Base-by-base conservation (phyloP, 2,329 filamentous ascomycete species). In the Colletotrichum godetiae region DNA sequence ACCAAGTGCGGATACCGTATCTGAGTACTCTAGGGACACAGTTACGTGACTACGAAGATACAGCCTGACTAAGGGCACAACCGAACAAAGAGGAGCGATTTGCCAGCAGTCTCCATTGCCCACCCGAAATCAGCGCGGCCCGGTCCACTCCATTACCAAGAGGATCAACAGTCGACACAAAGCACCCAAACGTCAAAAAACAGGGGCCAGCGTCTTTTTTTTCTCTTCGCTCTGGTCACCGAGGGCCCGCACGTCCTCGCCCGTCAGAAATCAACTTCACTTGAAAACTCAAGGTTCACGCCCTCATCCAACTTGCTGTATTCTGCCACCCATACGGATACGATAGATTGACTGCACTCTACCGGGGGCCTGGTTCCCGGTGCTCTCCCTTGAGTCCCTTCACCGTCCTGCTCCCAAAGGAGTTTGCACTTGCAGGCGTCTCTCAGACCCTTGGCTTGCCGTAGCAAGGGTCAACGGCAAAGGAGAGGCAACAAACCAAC, bases 341-440 rank as follows among this genome's bases (percentile, higher is more conserved):
- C 42, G 57, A 24, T 10, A 58, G 37, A 67, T 46, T 31, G 35
- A 53, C 57, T 42, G 35, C 58, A 8, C 52, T 46, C 42, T 58
- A 68, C 69, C 69, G 42, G 58, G 64, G 69, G 69, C 65, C 69
- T 58, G 69, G 69, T 58, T 68, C 22, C 24, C n/a, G 69, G 68
- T 58, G 63, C 65, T 58, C 57, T 19, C 31, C 27, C 35, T 46
- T 59, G 37, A 68, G 52, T 12, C 31, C 35, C 35, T 46, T 59
- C 58, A 68, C 65, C 64, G 49, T 62, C 63, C 53, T 68, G 49
- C 69, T 22, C 33, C 22, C 29, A 27, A 59, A 27, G 35, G 42
- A 24, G 29, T 58, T 63, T 46, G n/a, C 31, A 63, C 42, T 49
- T 37, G 46, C 56, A 67, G 22, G 24, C 31, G 13, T 59, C 19